Conservation (phyloP, 2,329 filamentous ascomycete genomes). For the Cryphonectria carpinicola region DNA sequence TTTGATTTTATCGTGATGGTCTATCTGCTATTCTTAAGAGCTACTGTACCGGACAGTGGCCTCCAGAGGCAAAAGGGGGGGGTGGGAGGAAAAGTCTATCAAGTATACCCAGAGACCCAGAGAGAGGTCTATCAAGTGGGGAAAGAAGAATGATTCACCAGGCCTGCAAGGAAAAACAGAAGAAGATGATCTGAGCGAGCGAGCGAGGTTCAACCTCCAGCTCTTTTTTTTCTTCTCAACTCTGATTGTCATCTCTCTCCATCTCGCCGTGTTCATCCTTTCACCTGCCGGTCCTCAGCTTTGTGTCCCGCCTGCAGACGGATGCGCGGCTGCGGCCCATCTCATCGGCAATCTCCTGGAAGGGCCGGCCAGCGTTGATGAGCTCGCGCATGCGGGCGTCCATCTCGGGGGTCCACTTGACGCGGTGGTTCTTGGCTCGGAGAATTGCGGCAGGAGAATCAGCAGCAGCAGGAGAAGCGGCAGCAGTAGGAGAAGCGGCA, state of each 20-base stretch:
- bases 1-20: neutral
- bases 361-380: neutral
- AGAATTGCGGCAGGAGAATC: neutral
- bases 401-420: neutral
- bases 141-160: neutral
- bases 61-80: too few species aligned
- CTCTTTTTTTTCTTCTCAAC: too few species aligned
- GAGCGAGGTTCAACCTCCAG: too few species aligned
- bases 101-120: too few species aligned
- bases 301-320: neutral
- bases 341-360: neutral
- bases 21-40: neutral
- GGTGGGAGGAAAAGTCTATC: too few species aligned
- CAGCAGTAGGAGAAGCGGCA: neutral
- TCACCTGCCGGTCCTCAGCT: neutral
- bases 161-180: too few species aligned
- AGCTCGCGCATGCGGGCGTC: neutral
- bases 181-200: too few species aligned
- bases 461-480: neutral
- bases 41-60: neutral
- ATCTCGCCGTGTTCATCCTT: neutral
- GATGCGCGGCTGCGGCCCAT: neutral
- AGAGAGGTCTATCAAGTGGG: neutral
- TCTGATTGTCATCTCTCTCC: too few species aligned
- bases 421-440: neutral